A percentile compares a stretch with the other conserved stretches of the same genome.
These are phyloP conservation scores for Epichloe festucae DNA, from an alignment of 2,329 filamentous ascomycete genomes.

Conservation along the genomic window DNA sequence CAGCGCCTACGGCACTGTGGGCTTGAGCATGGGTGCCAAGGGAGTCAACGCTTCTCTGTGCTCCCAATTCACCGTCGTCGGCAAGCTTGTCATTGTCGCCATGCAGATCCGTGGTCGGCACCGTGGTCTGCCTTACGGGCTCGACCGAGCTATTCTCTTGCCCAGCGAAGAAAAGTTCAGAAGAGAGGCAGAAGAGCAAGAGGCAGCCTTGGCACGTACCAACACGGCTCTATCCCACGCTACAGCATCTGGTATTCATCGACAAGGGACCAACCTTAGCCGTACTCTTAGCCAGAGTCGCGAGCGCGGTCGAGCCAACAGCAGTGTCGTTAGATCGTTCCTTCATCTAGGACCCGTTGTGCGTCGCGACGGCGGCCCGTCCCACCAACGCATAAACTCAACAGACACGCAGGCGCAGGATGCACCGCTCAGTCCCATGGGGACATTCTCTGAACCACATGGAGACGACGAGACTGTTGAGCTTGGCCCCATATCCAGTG, in stretches of 20 bases:
- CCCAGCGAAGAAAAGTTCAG: constrained; percentile 43
- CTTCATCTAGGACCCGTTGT: constrained; percentile 35
- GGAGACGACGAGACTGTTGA: constrained; percentile 16
- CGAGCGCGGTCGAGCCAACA: constrained; percentile 23
- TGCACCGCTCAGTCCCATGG: constrained; percentile 6
- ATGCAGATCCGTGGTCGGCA: constrained; percentile 60
- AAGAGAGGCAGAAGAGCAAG: constrained; percentile 37
- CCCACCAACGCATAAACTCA: constrained; percentile 17
- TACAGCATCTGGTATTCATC: constrained; percentile 17
- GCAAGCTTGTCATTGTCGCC: constrained; percentile 53
- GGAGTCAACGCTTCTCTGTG: constrained; percentile 67
- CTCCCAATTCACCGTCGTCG: constrained; percentile 65
- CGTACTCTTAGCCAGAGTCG: constrained; percentile 26
- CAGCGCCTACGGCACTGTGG: constrained; percentile 88
- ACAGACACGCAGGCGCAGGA: constrained; percentile 8
- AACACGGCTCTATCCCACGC: constrained; percentile 22
- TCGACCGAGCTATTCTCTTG: constrained; percentile 47
- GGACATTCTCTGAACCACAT: constrained; percentile 13
- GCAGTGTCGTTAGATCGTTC: constrained; percentile 32
- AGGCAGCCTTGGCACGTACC: constrained; percentile 25
- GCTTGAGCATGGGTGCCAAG: constrained; percentile 73
- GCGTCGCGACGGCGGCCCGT: constrained; percentile 14
- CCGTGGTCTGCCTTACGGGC: constrained; percentile 53
- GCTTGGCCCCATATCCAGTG: constrained; percentile 14
- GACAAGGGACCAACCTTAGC: constrained; percentile 15